These are phyloP conservation scores for Scutellaria galericulata DNA, from an alignment of 257 asterid genomes.

Conservation along the genomic window DNA sequence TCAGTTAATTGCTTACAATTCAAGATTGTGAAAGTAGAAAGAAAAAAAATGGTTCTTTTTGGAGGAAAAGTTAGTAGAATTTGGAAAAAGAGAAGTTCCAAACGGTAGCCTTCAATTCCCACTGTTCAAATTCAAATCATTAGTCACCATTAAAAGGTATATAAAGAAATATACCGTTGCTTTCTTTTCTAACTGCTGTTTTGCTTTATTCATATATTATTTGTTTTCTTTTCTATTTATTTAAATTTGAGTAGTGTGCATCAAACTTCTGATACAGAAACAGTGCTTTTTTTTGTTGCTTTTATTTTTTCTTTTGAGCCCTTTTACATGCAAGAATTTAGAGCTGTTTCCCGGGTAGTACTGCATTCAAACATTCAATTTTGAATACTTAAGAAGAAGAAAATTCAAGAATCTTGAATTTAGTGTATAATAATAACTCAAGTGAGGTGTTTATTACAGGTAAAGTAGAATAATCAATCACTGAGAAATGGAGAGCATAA, in stretches of 20 bases:
- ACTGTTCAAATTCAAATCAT: conserved; percentile 67
- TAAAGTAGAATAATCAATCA: background rate
- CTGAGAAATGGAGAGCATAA: conserved; percentile 47
- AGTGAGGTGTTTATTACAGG: background rate
- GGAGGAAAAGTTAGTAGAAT: conserved; percentile 33
- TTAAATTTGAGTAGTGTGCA: conserved; percentile 1
- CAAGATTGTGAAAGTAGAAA: conserved; percentile 38
- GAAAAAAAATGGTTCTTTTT: conserved; percentile 22
- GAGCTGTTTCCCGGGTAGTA: conserved; percentile 48
- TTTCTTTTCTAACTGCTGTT: conserved; percentile 50
- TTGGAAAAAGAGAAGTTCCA: conserved; percentile 49
- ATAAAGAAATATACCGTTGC: conserved; percentile 51
- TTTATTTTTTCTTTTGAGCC: background rate
- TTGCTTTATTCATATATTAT: conserved; percentile 31
- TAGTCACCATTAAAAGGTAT: conserved; percentile 52
- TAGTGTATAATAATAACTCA: conserved; percentile 22
- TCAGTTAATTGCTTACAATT: conserved; percentile 36
- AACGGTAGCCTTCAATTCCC: conserved; percentile 49
- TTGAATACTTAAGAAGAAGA: conserved; percentile 4
- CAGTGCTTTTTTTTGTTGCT: conserved; percentile 37
- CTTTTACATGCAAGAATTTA: conserved; percentile 11
- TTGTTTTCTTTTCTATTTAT: background rate
- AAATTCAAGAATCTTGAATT: conserved; percentile 35
- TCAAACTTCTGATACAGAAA: conserved; percentile 35
- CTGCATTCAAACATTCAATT: conserved; percentile 44